phyloP scores from a whole-genome alignment of 2,329 filamentous ascomycete species.

The Thelonectria blattea region DNA sequence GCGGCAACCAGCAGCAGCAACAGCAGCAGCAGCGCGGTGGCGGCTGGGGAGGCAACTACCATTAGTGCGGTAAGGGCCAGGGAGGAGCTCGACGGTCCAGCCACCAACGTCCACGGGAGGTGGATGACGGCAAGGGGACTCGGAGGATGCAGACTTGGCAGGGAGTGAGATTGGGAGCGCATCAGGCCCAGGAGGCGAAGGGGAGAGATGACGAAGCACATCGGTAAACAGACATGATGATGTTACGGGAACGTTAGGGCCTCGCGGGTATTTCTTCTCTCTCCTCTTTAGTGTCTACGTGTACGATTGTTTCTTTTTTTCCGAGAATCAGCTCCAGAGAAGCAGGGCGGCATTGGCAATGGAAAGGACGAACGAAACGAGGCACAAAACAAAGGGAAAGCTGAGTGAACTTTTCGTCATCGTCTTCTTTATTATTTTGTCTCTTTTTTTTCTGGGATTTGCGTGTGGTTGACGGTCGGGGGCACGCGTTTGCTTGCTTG shows the following conservation, averaged over 20 bases:
- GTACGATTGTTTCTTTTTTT: slow-evolving; percentile 46
- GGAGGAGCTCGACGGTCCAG: slow-evolving; percentile 33
- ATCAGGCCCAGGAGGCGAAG: not conserved
- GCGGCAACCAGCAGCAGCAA: slow-evolving; percentile 46
- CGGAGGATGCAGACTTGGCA: slow-evolving; percentile 9
- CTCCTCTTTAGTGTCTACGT: slow-evolving; percentile 42
- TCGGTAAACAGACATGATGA: slow-evolving; percentile 43
- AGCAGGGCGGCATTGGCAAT: slow-evolving; percentile 38
- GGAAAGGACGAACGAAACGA: slow-evolving; percentile 22
- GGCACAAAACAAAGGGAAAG: not conserved
- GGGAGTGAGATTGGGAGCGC: slow-evolving; percentile 1
- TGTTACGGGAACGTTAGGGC: slow-evolving; percentile 36
- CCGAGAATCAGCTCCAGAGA: slow-evolving; percentile 43
- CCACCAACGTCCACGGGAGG: slow-evolving; percentile 2
- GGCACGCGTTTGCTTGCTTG: not conserved
- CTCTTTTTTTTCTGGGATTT: slow-evolving; percentile 28
- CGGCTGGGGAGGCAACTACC: slow-evolving; percentile 67
- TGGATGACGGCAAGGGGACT: not conserved
- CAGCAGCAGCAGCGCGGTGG: slow-evolving; percentile 58
- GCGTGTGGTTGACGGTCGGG: slow-evolving; percentile 32
- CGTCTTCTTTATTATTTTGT: slow-evolving; percentile 29
- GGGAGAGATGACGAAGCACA: slow-evolving; percentile 31
- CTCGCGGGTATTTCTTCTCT: slow-evolving; percentile 35
- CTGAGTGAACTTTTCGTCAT: not conserved
- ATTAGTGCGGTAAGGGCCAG: slow-evolving; percentile 48